Base-by-base conservation (phyloP, 345 rosid species). In the Sonneratia alba region DNA sequence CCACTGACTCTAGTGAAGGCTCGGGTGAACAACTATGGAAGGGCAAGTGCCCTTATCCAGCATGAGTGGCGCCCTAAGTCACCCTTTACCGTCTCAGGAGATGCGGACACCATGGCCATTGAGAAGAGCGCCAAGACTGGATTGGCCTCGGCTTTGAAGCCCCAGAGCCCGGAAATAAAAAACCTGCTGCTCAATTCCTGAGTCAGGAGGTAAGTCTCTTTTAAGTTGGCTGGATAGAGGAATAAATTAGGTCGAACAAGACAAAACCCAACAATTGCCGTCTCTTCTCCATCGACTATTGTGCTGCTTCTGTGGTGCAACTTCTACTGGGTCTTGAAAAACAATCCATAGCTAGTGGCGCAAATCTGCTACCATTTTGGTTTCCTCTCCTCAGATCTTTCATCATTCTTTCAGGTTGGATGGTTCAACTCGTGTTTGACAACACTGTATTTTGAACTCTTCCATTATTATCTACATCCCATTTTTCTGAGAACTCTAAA, bases 41-140 rank as follows among this genome's bases (percentile, higher is more conserved):
- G 66, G 71, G 97, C 89, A 3, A 92, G 88, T 68, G 97, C 99
- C 6, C 83, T 96, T 68, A 86, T 96, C 83, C 99, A 96, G 85
- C 98, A 96, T 7, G 89, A 91, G 73, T 96, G 94, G 94, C 92
- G 97, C 72, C 94, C 97, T 7, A 92, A 86, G 78, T 91, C 99
- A 22, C 85, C 88, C 57, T 76, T 92, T 81, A 91, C 94, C 40
- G 73, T 96, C 22, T 96, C 98, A 0, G 98, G 97, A 32, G 97
- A 96, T 76, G 91, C 92, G 16, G 96, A 96, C 81, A 84, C 99
- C 8, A 85, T 79, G 85, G 90, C 97, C 27, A 81, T 96, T 56
- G 99, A 96, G 72, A 96, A 89, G 90, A 89, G 91, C 70, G 96
- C 96, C 18, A 96, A 88, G 85, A 78, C 92, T 40, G 98, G 99